These are phyloP conservation scores for Verticillium alfalfae DNA, from an alignment of 2,329 filamentous ascomycete genomes.

Conservation along the genomic window DNA sequence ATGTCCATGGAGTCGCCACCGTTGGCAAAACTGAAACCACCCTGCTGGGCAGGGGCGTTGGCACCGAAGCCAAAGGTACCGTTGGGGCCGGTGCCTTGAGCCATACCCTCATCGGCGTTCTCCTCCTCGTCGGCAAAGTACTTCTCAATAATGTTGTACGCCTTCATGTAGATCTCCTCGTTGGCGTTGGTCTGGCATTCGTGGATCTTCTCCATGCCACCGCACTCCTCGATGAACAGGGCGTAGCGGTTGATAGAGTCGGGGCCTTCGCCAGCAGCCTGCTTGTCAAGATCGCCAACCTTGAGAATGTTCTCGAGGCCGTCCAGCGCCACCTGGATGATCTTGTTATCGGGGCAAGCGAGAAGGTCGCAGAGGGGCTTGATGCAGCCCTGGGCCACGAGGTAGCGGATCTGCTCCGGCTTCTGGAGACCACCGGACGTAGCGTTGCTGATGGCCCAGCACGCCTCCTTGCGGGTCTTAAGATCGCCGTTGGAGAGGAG, in stretches of 20 bases:
- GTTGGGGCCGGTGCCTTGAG: constrained; percentile 63
- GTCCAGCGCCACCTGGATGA: constrained; percentile 97
- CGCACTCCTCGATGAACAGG: constrained; percentile 96
- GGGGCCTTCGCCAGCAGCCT: constrained; percentile 67
- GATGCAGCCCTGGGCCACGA: constrained; percentile 91
- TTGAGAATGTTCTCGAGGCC: constrained; percentile 99
- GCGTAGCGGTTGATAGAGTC: constrained; percentile 94
- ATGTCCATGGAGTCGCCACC: constrained; percentile 61
- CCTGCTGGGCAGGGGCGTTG: constrained; percentile 50
- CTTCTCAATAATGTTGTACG: constrained; percentile 99
- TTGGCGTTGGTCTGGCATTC: constrained; percentile 99
- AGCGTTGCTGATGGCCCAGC: constrained; percentile 99
- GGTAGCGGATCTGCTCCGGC: constrained; percentile 95
- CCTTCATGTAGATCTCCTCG: constrained; percentile 99
- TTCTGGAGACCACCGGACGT: constrained; percentile 97
- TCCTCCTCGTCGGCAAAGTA: constrained; percentile 99
- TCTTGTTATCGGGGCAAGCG: constrained; percentile 98
- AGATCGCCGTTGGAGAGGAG: constrained; percentile 94
- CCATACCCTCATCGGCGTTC: constrained; percentile 75
- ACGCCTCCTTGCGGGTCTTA: constrained; percentile 98
- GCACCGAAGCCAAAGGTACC: constrained; percentile 77
- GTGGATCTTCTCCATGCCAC: constrained; percentile 99
- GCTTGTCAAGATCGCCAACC: constrained; percentile 98
- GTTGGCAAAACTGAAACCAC: constrained; percentile 91
- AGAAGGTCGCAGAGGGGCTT: constrained; percentile 95